Evolutionary conservation across 208 protist genomes (phyloP).

Genomic region (Porcisia deanei): DNA sequence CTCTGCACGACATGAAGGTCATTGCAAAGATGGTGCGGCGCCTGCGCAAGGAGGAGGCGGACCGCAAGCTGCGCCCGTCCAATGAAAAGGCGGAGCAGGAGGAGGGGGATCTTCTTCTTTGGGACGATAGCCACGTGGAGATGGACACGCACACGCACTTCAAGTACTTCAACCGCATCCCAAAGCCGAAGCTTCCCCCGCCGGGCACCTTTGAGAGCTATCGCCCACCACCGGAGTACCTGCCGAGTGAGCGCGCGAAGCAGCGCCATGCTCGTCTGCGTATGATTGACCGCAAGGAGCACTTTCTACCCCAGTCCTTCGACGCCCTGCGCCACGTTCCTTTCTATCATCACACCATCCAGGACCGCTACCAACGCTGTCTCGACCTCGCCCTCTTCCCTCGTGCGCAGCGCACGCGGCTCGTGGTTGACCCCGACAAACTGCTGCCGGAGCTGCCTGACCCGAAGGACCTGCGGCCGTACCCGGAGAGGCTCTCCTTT

Average conservation of each 20-base stretch:
- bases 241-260: slow-evolving; percentile 91
- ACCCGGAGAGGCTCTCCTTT: slow-evolving; percentile 96
- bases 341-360: slow-evolving; percentile 94
- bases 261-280: slow-evolving; percentile 89
- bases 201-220: slow-evolving; percentile 97
- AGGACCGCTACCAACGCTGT: slow-evolving; percentile 99
- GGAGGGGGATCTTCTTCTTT: slow-evolving; percentile 56
- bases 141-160: slow-evolving; percentile 90
- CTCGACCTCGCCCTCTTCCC: slow-evolving; percentile 99
- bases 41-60: slow-evolving; percentile 55
- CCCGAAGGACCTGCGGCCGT: slow-evolving; percentile 98
- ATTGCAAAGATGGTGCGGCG: slow-evolving; percentile 91
- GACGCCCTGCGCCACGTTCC: slow-evolving; percentile 94
- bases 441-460: slow-evolving; percentile 98
- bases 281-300: slow-evolving; percentile 90
- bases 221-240: slow-evolving; percentile 98
- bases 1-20: slow-evolving; percentile 89
- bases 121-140: slow-evolving; percentile 84
- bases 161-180: slow-evolving; percentile 86
- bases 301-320: slow-evolving; percentile 95
- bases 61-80: slow-evolving; percentile 33
- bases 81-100: slow-evolving; percentile 28
- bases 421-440: slow-evolving; percentile 94
- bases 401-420: slow-evolving; percentile 85
- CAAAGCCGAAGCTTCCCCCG: slow-evolving; percentile 79